Percentiles rank a stretch among this genome's conserved stretches.
phyloP scores from a whole-genome alignment of 495 filamentous ascomycete species.

The Cladorrhinum samala region DNA sequence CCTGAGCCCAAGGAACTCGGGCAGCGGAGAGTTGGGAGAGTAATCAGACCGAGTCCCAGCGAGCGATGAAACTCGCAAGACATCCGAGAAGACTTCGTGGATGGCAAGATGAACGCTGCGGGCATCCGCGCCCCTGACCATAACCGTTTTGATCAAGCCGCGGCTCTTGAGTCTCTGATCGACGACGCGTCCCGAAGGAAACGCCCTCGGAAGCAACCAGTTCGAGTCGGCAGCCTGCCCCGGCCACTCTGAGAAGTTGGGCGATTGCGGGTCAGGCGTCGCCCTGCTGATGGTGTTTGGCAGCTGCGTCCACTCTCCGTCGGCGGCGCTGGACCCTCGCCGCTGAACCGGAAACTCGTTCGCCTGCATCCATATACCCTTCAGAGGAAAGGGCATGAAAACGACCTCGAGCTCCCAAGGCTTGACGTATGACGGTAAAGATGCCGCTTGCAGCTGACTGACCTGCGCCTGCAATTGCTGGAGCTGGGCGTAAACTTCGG shows the following conservation, averaged over 20 bases:
- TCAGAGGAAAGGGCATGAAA: slow-evolving; percentile 60
- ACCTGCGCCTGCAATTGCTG: slow-evolving; percentile 52
- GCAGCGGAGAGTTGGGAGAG: slow-evolving; percentile 23
- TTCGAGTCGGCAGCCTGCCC: slow-evolving; percentile 37
- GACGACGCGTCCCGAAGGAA: slow-evolving; percentile 44
- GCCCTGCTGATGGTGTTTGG: slow-evolving; percentile 39
- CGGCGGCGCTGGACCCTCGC: slow-evolving; percentile 40
- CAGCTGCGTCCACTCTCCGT: slow-evolving; percentile 48
- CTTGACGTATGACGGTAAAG: slow-evolving; percentile 47
- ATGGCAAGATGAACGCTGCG: slow-evolving; percentile 56
- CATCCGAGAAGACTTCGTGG: slow-evolving; percentile 48
- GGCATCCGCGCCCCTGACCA: slow-evolving; percentile 51
- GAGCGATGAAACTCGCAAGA: slow-evolving; percentile 35
- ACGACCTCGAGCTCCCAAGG: slow-evolving; percentile 66
- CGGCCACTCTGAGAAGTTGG: slow-evolving; percentile 39
- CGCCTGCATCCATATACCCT: slow-evolving; percentile 53
- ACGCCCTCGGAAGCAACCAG: slow-evolving; percentile 55
- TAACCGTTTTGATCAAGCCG: slow-evolving; percentile 56
- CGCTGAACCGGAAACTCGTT: slow-evolving; percentile 42
- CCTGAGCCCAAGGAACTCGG: slow-evolving; percentile 44
- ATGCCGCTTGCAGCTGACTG: slow-evolving; percentile 47
- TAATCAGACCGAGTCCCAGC: slow-evolving; percentile 14
- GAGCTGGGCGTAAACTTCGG: slow-evolving; percentile 45
- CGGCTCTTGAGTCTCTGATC: slow-evolving; percentile 59
- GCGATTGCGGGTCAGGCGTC: slow-evolving; percentile 37